These are phyloP conservation scores for Fomes fomentarius DNA, from an alignment of 1,284 basidiomycete genomes.

Conservation along the genomic window DNA sequence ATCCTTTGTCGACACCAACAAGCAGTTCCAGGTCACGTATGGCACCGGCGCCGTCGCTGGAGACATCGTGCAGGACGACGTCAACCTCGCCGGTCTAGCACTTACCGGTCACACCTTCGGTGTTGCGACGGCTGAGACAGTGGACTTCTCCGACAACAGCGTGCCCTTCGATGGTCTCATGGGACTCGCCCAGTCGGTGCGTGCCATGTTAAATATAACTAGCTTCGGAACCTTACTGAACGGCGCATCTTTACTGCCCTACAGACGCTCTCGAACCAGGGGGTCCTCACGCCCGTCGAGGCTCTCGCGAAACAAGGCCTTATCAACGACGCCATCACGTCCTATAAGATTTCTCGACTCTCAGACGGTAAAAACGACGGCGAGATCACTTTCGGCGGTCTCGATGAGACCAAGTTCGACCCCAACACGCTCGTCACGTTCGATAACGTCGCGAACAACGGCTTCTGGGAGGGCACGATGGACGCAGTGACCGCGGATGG, in stretches of 20 bases:
- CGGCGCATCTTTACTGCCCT: not conserved
- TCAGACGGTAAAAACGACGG: conserved; percentile 79
- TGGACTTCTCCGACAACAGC: conserved; percentile 58
- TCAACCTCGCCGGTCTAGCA: conserved; percentile 68
- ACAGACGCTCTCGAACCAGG: conserved; percentile 67
- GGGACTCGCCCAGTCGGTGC: conserved; percentile 77
- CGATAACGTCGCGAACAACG: conserved; percentile 58
- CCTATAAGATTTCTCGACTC: conserved; percentile 81
- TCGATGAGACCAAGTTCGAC: conserved; percentile 75
- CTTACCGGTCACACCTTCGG: conserved; percentile 75
- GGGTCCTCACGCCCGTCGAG: conserved; percentile 75
- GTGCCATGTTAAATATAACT: conserved; percentile 31
- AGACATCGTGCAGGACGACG: conserved; percentile 65
- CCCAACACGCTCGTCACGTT: conserved; percentile 55
- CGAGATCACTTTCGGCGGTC: conserved; percentile 79
- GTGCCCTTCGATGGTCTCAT: conserved; percentile 82
- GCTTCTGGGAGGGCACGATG: conserved; percentile 82
- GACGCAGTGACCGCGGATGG: conserved; percentile 63
- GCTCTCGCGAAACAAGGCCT: conserved; percentile 63
- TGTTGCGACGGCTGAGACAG: conserved; percentile 63
- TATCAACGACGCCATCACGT: conserved; percentile 72
- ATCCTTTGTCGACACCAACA: conserved; percentile 60
- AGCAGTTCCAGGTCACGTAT: conserved; percentile 73
- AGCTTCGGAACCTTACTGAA: not conserved
- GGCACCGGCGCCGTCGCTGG: conserved; percentile 77